Conservation (phyloP, 345 rosid genomes). For the thale cress (Arabidopsis thaliana) region TAIR10.1 NC_003070.9:19746501-19747000, state of each 20-base stretch:
- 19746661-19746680: slow-evolving; percentile 25
- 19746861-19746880: not conserved
- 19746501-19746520: not conserved
- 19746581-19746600: not conserved
- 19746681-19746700: not conserved
- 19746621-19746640: slow-evolving; percentile 87
- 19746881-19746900: not conserved
- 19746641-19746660: slow-evolving; percentile 99
- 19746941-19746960: slow-evolving; percentile 86
- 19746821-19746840: not conserved
- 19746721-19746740: not conserved
- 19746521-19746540: not conserved
- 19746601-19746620: slow-evolving; percentile 64
- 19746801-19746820: not conserved
- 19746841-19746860: not conserved
- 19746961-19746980: slow-evolving; percentile 93
- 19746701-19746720: not conserved
- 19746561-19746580: slow-evolving; percentile 12
- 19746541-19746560: not conserved
- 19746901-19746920: slow-evolving; percentile 66
- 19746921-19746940: slow-evolving; percentile 96
- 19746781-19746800: not conserved
- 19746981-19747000: slow-evolving; percentile 93
- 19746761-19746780: not conserved
- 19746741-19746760: not conserved